Conservation (phyloP, 495 filamentous ascomycete genomes). For the Talaromyces adpressus region DNA sequence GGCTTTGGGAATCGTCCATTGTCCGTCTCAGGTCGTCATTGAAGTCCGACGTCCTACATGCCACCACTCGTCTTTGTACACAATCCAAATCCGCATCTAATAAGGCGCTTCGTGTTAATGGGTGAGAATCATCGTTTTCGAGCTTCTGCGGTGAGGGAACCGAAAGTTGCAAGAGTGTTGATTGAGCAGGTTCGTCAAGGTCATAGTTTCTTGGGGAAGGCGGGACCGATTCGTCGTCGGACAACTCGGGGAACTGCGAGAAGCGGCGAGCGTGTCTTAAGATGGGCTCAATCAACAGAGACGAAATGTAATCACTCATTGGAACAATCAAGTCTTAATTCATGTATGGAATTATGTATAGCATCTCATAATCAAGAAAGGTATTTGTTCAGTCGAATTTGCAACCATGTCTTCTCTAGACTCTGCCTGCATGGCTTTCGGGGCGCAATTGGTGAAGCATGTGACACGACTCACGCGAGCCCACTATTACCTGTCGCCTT, state of each 20-base stretch:
- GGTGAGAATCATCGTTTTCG: not conserved
- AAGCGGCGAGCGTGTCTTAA: constrained; percentile 68
- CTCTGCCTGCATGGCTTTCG: not conserved
- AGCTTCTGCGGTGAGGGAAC: not conserved
- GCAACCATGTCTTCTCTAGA: not conserved
- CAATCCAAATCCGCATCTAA: not conserved
- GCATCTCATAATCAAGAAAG: not conserved
- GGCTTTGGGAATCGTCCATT: not conserved
- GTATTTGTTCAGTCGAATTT: not conserved
- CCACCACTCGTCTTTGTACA: not conserved
- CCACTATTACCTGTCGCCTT: not conserved
- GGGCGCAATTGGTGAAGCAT: not conserved
- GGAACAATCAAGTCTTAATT: not conserved
- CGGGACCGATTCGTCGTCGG: not conserved
- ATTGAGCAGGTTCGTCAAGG: not conserved
- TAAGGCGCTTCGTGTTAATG: not conserved
- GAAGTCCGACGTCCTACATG: not conserved
- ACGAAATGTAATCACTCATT: constrained; percentile 68
- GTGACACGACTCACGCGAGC: not conserved
- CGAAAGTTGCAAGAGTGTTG: not conserved
- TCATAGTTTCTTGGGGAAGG: not conserved
- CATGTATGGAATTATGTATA: not conserved
- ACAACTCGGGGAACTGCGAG: constrained; percentile 28
- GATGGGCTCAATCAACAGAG: constrained; percentile 71
- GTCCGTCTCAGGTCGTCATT: constrained; percentile 3